phyloP scores from a whole-genome alignment of 176 grass and related monocot genomes.

The Eleusine indica region DNA sequence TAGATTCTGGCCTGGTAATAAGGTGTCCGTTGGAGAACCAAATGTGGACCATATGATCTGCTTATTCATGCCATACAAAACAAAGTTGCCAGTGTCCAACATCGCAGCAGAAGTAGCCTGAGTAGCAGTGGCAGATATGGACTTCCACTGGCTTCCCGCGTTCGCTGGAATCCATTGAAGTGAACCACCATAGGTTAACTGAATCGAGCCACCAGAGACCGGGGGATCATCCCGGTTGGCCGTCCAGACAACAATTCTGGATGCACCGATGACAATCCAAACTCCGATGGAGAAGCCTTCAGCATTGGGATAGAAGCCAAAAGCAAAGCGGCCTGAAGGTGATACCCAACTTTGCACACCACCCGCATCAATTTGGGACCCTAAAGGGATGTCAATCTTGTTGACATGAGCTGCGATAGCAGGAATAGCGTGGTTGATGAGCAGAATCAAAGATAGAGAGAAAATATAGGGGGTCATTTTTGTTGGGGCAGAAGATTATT shows the following conservation, averaged over 20 bases:
- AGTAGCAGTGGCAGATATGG: conserved; percentile 20
- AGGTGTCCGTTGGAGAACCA: conserved; percentile 45
- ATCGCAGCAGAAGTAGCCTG: conserved; percentile 37
- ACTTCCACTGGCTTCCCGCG: conserved; percentile 22
- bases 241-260: conserved; percentile 39
- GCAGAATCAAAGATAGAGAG: conserved; percentile 16
- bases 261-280: conserved; percentile 31
- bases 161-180: conserved; percentile 48
- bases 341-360: conserved; percentile 44
- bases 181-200: conserved; percentile 36
- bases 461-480: conserved; percentile 24
- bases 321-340: conserved; percentile 44
- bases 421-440: conserved; percentile 18
- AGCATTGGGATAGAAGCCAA: conserved; percentile 49
- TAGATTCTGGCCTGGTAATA: conserved; percentile 51
- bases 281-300: conserved; percentile 48
- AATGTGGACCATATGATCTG: conserved; percentile 45
- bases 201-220: conserved; percentile 32
- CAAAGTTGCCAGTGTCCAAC: conserved; percentile 42
- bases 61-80: conserved; percentile 23
- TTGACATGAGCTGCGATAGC: background rate
- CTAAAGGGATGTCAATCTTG: background rate
- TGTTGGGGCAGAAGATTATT: background rate
- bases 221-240: conserved; percentile 46
- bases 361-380: background rate